phyloP scores from a whole-genome alignment of 2,329 filamentous ascomycete species.

The Diaporthe citriasiana region DNA sequence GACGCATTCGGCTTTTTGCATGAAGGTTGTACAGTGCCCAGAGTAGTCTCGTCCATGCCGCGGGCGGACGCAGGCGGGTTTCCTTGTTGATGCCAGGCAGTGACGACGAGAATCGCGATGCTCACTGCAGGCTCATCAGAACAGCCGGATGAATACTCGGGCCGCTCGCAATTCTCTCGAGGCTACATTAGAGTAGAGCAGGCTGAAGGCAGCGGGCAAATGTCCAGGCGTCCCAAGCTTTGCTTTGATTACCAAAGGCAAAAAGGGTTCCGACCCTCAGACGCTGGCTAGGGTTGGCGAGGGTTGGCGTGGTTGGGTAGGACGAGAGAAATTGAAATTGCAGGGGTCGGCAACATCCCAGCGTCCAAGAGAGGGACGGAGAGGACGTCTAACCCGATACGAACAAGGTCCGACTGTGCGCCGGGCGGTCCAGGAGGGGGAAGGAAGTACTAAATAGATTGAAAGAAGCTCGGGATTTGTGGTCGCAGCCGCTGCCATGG shows the following conservation, averaged over 20 bases:
- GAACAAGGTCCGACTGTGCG: conserved; percentile 14
- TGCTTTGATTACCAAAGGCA: conserved; percentile 19
- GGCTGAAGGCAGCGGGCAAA: conserved; percentile 30
- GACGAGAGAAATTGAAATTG: conserved; percentile 39
- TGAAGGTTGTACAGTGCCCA: conserved; percentile 23
- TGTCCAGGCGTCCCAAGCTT: conserved; percentile 10
- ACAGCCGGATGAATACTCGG: conserved; percentile 1
- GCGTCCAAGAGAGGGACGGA: conserved; percentile 5
- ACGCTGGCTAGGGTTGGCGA: conserved; percentile 28
- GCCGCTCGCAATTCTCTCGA: neutral
- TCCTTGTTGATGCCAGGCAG: neutral
- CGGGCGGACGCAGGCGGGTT: neutral
- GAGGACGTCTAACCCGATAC: neutral
- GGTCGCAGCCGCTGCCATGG: conserved; percentile 3
- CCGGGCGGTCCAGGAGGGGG: conserved; percentile 16
- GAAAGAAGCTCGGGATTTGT: neutral
- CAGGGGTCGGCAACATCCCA: conserved; percentile 37
- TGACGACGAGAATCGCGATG: neutral
- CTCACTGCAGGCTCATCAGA: neutral
- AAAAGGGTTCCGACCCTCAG: neutral
- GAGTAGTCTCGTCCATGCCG: neutral
- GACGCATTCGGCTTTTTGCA: conserved; percentile 4
- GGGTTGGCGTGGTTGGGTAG: neutral
- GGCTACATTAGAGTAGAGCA: neutral
- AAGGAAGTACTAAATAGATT: conserved; percentile 26